Base-by-base conservation (phyloP, 345 rosid species). In the Physaria fendleri region DNA sequence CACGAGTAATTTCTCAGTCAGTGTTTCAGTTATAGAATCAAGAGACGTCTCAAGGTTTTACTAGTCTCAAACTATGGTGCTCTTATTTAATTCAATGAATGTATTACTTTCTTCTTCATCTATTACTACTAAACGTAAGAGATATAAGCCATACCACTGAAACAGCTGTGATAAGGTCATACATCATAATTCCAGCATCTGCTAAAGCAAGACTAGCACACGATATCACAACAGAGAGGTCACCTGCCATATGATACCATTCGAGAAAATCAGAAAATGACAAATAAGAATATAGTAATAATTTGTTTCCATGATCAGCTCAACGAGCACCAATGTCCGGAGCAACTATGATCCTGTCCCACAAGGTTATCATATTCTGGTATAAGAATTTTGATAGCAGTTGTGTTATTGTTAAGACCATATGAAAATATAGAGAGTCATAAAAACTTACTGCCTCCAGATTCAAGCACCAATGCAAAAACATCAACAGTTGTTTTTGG, bases 151-250 rank as follows among this genome's bases (percentile, higher is more conserved):
- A 54, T 86, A 86, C 97, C 95, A 89, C 87, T 62, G 97, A 87
- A 69, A 85, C 94, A 47, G 96, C 86, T 45, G 95, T 78, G 62
- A 93, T 84, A 17, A 89, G 94, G 73, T 93, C 99, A 79, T 82
- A 81, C 88, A 93, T 83, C 97, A 85, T 83, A 63, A 93, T 89
- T 46, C 99, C 96, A 1, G 96, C 96, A 79, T 89, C 97, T 17
- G 97, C 99, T 62, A 89, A 66, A 74, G 99, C 99, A 68, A 93
- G 95, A 79, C 97, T 85, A 56, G 97, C 96, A 71, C 99, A 93
- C 25, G 96, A 87, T 72, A 85, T 76, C 29, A 89, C 78, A 42
- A 83, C 92, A 28, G 99, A 85, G 56, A 93, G 85, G 80, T 93
- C 99, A 76, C 99, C 95, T 93, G 71, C 50, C 74, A 56, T 33